Evolutionary conservation across 495 filamentous ascomycete genomes (phyloP), one percentile per base, ranked within the genome.

Genomic region (Hypoxylon fuscum): DNA sequence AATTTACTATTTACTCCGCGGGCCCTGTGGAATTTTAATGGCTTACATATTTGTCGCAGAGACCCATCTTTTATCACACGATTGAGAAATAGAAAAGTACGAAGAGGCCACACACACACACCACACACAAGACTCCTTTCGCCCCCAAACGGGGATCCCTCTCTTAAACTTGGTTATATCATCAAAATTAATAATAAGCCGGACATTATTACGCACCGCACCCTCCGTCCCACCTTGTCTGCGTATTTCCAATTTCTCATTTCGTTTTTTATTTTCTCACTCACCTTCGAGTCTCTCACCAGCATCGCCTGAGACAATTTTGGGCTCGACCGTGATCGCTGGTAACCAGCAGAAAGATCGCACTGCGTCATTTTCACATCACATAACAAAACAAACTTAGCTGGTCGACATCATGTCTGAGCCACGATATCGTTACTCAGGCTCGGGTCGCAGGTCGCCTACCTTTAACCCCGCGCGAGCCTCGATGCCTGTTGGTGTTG

Each of bases 401-500:
- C 45, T 25, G 43, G 15, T 25, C 69, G 60, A 66, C 57, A 79
- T 51, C 31, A 80, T 81, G 78, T 53, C 74, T 67, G 79, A 81
- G 60, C 76, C 71, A 56, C 74, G 75, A 61, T 66, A 69, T 56
- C 70, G 68, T 5, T 55, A 74, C 15, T 22, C 70, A 37, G 74
- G 72, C 15, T 22, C 70, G 41, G 74, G 72, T 57, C 68, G 79
- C 48, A 74, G 74, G 29, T 80, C 79, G 37, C 77, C 78, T 55
- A 63, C 67, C 21, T 60, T 75, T 23, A 82, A 79, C 66, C 77
- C 78, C 49, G 78, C 77, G 53, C 76, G 79, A 32, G 68, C 74
- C 32, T 81, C 79, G 32, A 66, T 82, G 76, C 79, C 75, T 22
- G 69, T 76, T 42, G 67, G 64, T 52, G 65, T 70, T 10, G 76